Conservation (phyloP, 805 yeast genomes). For the Barnettozyma pratensis region DNA sequence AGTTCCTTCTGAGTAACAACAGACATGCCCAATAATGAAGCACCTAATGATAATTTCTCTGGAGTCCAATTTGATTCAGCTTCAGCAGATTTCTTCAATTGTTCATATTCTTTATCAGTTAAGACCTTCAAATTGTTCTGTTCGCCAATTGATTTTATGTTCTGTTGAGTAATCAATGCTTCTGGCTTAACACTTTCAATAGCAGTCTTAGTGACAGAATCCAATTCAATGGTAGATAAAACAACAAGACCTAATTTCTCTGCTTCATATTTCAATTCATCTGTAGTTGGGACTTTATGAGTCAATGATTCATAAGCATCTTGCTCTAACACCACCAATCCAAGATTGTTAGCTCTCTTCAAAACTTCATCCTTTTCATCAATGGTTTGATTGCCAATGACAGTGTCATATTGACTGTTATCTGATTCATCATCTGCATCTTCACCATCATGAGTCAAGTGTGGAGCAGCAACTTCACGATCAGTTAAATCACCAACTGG, state of each 20-base stretch:
- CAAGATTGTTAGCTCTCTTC: slow-evolving; percentile 15
- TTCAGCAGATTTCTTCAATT: neutral
- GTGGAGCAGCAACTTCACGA: neutral
- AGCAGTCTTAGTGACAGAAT: slow-evolving; percentile 8
- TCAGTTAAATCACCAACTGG: slow-evolving; percentile 7
- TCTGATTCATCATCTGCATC: slow-evolving; percentile 8
- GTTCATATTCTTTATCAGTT: slow-evolving; percentile 3
- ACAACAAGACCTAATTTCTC: slow-evolving; percentile 18
- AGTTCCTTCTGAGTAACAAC: neutral
- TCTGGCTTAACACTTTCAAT: slow-evolving; percentile 2
- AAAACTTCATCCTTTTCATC: slow-evolving; percentile 7
- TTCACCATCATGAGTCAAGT: slow-evolving; percentile 9
- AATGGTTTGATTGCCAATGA: slow-evolving; percentile 5
- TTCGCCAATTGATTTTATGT: slow-evolving; percentile 3
- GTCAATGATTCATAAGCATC: slow-evolving; percentile 16
- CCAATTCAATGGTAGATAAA: slow-evolving; percentile 18
- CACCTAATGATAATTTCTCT: slow-evolving; percentile 5
- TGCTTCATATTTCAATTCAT: slow-evolving; percentile 9
- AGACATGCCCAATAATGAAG: slow-evolving; percentile 8
- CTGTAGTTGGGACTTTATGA: neutral
- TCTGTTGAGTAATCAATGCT: neutral
- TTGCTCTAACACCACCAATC: slow-evolving; percentile 25
- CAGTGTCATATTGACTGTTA: slow-evolving; percentile 12
- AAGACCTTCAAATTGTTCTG: slow-evolving; percentile 3
- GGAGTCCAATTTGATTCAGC: neutral